Evolutionary conservation across 2,329 filamentous ascomycete genomes (phyloP).

Genomic region (Trichoderma semiorbis): DNA sequence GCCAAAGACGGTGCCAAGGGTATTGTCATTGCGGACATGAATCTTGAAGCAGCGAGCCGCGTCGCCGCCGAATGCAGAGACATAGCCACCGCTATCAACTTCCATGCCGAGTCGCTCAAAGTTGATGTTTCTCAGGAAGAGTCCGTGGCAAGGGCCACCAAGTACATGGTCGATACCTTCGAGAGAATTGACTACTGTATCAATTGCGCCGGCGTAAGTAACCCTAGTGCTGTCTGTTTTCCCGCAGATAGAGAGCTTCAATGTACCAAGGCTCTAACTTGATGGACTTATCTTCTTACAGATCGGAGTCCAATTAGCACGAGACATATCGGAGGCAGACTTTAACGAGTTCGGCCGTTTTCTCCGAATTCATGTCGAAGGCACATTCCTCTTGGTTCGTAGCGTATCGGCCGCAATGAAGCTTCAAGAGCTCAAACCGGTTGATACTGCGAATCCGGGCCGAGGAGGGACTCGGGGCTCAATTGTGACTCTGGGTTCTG

Average conservation of each 20-base stretch:
- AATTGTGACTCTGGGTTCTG: conserved; percentile 21
- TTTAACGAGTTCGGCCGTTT: conserved; percentile 17
- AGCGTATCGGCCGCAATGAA: conserved; percentile 16
- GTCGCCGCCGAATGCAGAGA: conserved; percentile 8
- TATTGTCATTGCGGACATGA: conserved; percentile 19
- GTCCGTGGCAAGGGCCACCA: conserved; percentile 12
- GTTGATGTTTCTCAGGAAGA: conserved; percentile 20
- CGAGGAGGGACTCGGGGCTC: conserved; percentile 18
- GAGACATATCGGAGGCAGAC: conserved; percentile 16
- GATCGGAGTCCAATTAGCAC: conserved; percentile 13
- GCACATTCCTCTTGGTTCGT: conserved; percentile 17
- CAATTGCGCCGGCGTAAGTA: conserved; percentile 20
- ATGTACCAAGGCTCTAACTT: not conserved
- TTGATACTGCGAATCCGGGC: not conserved
- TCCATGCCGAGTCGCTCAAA: conserved; percentile 1
- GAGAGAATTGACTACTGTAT: conserved; percentile 24
- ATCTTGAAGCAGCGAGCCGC: conserved; percentile 13
- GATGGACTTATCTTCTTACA: not conserved
- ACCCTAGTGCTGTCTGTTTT: not conserved
- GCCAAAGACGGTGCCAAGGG: conserved; percentile 20
- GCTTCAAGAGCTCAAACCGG: conserved; percentile 12
- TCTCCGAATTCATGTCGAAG: conserved; percentile 18
- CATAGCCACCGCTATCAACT: conserved; percentile 17
- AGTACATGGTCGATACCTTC: conserved; percentile 11
- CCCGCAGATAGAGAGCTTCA: not conserved